phyloP scores from a whole-genome alignment of 352 stramenopile species.

The Pythium folliculosum region DNA sequence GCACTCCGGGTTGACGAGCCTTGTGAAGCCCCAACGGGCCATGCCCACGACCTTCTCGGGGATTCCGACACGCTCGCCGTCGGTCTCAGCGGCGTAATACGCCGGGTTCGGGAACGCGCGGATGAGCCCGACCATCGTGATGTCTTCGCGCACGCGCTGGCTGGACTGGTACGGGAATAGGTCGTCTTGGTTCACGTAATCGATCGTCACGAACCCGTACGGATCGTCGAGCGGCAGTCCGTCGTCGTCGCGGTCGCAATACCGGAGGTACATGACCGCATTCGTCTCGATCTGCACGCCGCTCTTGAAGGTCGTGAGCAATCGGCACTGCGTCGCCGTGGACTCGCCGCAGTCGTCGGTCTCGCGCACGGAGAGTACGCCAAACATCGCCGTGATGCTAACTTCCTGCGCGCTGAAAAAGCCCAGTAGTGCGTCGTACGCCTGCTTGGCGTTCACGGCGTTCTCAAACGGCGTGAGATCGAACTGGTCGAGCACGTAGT shows the following conservation, averaged over 20 bases:
- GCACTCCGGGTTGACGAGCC: slow-evolving; percentile 11
- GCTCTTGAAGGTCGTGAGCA: slow-evolving; percentile 24
- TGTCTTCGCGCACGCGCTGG: slow-evolving; percentile 25
- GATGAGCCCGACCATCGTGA: slow-evolving; percentile 22
- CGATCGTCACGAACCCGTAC: slow-evolving; percentile 26
- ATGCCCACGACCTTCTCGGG: slow-evolving; percentile 26
- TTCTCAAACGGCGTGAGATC: slow-evolving; percentile 26
- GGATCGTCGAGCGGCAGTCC: slow-evolving; percentile 24
- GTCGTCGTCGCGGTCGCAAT: slow-evolving; percentile 27
- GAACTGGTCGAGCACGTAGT: slow-evolving; percentile 24
- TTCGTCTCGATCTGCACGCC: slow-evolving; percentile 26
- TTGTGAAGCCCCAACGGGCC: slow-evolving; percentile 17
- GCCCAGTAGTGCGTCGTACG: slow-evolving; percentile 23
- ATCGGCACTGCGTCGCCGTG: slow-evolving; percentile 17
- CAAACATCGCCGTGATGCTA: slow-evolving; percentile 25
- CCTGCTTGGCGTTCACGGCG: slow-evolving; percentile 13
- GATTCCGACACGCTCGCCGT: slow-evolving; percentile 1
- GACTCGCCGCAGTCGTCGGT: slow-evolving; percentile 27
- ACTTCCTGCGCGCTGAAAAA: slow-evolving; percentile 29
- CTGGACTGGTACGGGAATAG: slow-evolving; percentile 29
- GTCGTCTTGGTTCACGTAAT: slow-evolving; percentile 34
- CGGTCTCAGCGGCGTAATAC: slow-evolving; percentile 3
- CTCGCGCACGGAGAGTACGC: slow-evolving; percentile 27
- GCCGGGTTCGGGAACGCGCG: slow-evolving; percentile 17
- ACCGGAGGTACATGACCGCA: slow-evolving; percentile 25